Conservation (phyloP, 768 basidiomycete genomes). For the Psilocybe cyanescens region DNA sequence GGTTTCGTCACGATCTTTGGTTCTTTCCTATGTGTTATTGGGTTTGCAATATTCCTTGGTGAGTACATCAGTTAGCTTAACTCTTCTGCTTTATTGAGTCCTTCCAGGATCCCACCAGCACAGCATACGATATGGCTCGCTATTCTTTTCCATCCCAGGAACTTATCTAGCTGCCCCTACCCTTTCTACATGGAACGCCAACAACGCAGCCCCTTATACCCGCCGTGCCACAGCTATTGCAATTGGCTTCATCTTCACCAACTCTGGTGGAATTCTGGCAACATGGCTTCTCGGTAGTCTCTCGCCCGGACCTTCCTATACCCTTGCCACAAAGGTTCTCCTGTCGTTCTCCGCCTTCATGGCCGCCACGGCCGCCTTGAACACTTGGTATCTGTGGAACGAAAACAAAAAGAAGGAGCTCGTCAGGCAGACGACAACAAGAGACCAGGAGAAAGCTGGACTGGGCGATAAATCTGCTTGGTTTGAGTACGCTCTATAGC, state of each 20-base stretch:
- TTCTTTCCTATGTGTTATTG: constrained; percentile 45
- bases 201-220: constrained; percentile 60
- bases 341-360: constrained; percentile 44
- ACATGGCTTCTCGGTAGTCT: constrained; percentile 62
- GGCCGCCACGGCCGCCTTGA: constrained; percentile 38
- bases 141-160: constrained; percentile 59
- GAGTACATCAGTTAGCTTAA: constrained; percentile 14
- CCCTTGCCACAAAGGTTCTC: constrained; percentile 46
- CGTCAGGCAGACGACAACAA: constrained; percentile 32
- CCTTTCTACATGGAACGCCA: constrained; percentile 61
- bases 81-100: neutral
- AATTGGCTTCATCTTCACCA: constrained; percentile 59
- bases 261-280: constrained; percentile 61
- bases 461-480: constrained; percentile 58
- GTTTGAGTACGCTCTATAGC: constrained; percentile 52
- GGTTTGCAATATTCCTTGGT: constrained; percentile 63
- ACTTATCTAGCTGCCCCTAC: constrained; percentile 58
- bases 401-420: constrained; percentile 51
- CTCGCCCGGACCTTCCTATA: constrained; percentile 53
- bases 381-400: constrained; percentile 41
- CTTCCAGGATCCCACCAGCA: constrained; percentile 37
- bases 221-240: constrained; percentile 64
- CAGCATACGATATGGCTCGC: constrained; percentile 51
- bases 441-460: constrained; percentile 39
- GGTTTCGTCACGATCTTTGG: constrained; percentile 50